Evolutionary conservation across 768 basidiomycete species (phyloP), one percentile per base, ranked within the genome.

Genomic region (Agaricus sinodeliciosus): DNA sequence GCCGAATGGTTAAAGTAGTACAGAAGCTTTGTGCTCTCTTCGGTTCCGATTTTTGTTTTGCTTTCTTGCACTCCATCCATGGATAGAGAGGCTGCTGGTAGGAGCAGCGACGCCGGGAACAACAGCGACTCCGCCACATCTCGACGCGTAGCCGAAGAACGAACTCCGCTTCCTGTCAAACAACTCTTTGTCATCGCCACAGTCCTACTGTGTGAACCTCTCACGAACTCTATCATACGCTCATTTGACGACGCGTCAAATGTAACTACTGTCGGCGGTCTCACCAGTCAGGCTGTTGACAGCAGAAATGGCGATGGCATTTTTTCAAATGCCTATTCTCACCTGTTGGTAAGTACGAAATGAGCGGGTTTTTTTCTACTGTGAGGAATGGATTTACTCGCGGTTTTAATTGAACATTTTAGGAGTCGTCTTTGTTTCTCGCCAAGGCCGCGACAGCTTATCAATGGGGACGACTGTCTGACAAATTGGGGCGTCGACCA

Each of bases 141-240:
- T 25, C 16, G 8, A 34, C 40, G 44, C 39, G n/a, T 37, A 27
- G 4, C 19, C 40, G 28, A 41, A 35, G 18, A 58, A 54, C 63
- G 64, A 7, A 71, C 72, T 8, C 69, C 72, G 16, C 63, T 77
- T 13, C 75, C 75, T 3, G 68, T 64, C 45, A 56, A 69, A 18
- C 74, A 74, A 47, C 55, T 76, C 4, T 62, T 70, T 44, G 67
- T 74, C 44, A 56, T 72, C n/a, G 64, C 63, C 47, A 55, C 71
- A 41, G 64, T 75, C 27, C 73, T 74, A 57, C 61, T 73, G 16
- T 62, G 72, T 13, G 76, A 77, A 56, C 75, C 75, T 4, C 61
- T 76, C 11, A 72, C 74, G 19, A 67, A 68, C 4, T 66, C 69
- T 0, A 74, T 76, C 28, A 70, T 77, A 25, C 72, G 73, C 49